Conservation (phyloP, 768 basidiomycete species). For the Mycena filopes region DNA sequence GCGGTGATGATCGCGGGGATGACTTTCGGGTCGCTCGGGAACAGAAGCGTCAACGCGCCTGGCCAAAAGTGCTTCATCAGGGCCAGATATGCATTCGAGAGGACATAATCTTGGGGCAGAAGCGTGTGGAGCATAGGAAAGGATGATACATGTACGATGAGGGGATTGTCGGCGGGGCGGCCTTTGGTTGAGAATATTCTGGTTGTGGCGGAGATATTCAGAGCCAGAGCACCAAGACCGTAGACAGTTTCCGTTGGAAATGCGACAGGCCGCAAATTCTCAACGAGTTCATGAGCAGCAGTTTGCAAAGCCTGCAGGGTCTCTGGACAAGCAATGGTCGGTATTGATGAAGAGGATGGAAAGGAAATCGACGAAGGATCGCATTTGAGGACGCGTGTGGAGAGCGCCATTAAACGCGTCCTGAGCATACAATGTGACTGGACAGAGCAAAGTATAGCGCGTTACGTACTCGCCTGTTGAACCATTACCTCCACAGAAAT, state of each 20-base stretch:
- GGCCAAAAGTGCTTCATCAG: slow-evolving; percentile 95
- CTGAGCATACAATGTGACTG: slow-evolving; percentile 12
- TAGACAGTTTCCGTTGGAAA: slow-evolving; percentile 99
- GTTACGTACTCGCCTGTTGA: no score
- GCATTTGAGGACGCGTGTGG: slow-evolving; percentile 65
- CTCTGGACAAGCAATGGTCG: slow-evolving; percentile 59
- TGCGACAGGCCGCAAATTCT: slow-evolving; percentile 70
- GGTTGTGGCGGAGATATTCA: slow-evolving; percentile 68
- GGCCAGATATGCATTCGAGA: slow-evolving; percentile 73
- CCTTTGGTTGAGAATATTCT: slow-evolving; percentile 91
- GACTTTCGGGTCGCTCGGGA: slow-evolving; percentile 71
- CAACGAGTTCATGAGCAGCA: slow-evolving; percentile 66
- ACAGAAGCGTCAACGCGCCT: slow-evolving; percentile 91
- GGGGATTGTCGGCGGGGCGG: slow-evolving; percentile 93
- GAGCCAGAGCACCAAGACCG: slow-evolving; percentile 91
- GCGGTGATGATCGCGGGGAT: slow-evolving; percentile 87
- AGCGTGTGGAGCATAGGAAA: slow-evolving; percentile 80
- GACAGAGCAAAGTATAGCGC: no score
- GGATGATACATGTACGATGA: slow-evolving; percentile 97
- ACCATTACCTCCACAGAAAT: not conserved
- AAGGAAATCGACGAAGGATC: slow-evolving; percentile 74
- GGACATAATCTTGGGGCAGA: slow-evolving; percentile 70
- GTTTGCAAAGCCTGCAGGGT: slow-evolving; percentile 65
- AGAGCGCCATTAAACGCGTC: slow-evolving; percentile 32
- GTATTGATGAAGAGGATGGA: slow-evolving; percentile 51